Evolutionary conservation across 768 basidiomycete genomes (phyloP), one percentile per base, ranked within the genome.

Genomic region (Sarcomyxa edulis): DNA sequence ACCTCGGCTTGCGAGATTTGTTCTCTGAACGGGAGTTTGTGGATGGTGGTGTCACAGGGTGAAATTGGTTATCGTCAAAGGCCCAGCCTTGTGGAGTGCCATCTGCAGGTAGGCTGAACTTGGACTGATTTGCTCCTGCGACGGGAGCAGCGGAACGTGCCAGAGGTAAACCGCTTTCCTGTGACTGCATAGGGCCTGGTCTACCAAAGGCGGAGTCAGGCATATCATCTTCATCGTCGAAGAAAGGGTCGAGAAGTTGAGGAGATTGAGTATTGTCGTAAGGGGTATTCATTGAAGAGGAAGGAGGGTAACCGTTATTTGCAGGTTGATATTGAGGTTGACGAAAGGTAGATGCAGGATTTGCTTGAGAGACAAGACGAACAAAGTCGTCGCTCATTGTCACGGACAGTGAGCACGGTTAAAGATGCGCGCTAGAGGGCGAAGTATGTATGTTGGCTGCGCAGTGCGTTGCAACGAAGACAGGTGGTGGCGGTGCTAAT

Each of bases 221-320:
- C 21, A 66, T 50, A 38, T 88, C 85, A 47, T 85, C 82, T 39
- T 84, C 85, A 55, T 90, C 88, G 58, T 87, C 84, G 59, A 91
- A 91, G 58, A 91, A 91, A n/a, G 85, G 87, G 60, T 91, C 88
- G 61, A 91, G 67, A 43, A 71, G 58, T 54, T 74, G 69, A 42
- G 71, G 68, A 45, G 66, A 61, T 29, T 55, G 56, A 29, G 56
- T 51, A 57, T 69, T 60, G 45, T 58, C 56, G 55, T 69, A 69
- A 39, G 62, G 61, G 34, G 52, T 53, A 39, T 57, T 55, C 35
- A 28, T n/a, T 10, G 64, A 60, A 40, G 62, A 54, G 31, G 75
- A 65, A 21, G 82, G 81, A n/a, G 81, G 81, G 54, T 84, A 83
- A 37, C 72, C 70, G 51, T 66, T 62, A 55, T 67, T 68, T 12